Evolutionary conservation across 1,284 basidiomycete genomes (phyloP).

Genomic region (Leccinum subspadiceum): DNA sequence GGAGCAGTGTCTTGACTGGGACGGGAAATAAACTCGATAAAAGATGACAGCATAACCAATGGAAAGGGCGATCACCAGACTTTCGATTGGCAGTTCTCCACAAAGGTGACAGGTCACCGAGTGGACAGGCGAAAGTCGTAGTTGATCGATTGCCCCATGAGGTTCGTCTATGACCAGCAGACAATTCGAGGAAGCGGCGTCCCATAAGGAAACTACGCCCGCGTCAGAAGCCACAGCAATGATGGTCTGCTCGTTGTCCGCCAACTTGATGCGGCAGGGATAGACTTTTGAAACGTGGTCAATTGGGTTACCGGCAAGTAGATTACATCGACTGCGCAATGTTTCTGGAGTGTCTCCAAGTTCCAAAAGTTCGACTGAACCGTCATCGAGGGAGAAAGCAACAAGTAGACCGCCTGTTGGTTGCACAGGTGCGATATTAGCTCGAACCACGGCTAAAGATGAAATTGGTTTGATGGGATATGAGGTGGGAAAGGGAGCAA

Average conservation of each 20-base stretch:
- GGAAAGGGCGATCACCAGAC: conserved; percentile 60
- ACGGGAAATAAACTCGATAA: conserved; percentile 57
- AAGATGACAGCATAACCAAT: conserved; percentile 59
- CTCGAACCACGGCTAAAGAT: conserved; percentile 43
- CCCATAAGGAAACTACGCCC: conserved; percentile 72
- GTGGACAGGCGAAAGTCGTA: conserved; percentile 52
- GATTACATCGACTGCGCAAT: conserved; percentile 40
- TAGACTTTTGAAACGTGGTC: conserved; percentile 55
- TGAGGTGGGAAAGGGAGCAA: conserved; percentile 39
- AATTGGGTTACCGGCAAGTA: conserved; percentile 55
- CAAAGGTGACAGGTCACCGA: conserved; percentile 62
- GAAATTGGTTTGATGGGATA: conserved; percentile 46
- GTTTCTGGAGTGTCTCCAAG: conserved; percentile 40
- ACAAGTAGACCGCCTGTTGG: conserved; percentile 49
- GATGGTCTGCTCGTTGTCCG: conserved; percentile 49
- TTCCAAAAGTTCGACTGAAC: conserved; percentile 59
- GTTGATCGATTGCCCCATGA: conserved; percentile 50
- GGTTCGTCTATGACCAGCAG: conserved; percentile 58
- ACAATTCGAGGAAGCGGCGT: conserved; percentile 56
- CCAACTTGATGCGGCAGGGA: conserved; percentile 50
- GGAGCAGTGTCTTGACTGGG: conserved; percentile 62
- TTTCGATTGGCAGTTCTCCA: conserved; percentile 62
- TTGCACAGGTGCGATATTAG: conserved; percentile 46
- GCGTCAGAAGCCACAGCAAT: conserved; percentile 62
- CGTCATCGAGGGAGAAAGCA: conserved; percentile 61